Conservation (phyloP, 768 basidiomycete genomes). For the Calocybe cyanea region DNA sequence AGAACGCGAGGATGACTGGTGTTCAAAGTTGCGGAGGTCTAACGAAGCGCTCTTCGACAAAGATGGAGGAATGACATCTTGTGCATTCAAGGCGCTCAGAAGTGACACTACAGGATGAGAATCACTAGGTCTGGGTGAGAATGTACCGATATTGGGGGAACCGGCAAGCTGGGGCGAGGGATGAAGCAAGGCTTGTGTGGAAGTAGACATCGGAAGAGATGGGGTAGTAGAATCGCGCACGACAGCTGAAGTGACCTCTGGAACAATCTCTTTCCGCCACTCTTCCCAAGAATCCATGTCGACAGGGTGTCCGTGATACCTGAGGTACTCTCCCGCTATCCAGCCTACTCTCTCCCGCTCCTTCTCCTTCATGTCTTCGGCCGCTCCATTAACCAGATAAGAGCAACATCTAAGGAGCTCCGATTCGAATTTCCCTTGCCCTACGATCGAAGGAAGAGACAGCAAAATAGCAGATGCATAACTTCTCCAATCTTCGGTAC, state of each 20-base stretch:
- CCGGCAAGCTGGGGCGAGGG: conserved; percentile 42
- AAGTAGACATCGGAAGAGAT: conserved; percentile 39
- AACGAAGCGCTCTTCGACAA: conserved; percentile 23
- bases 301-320: conserved; percentile 50
- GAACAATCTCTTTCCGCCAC: conserved; percentile 51
- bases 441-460: conserved; percentile 54
- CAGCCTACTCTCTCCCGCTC: conserved; percentile 50
- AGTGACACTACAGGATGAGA: conserved; percentile 37
- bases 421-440: conserved; percentile 55
- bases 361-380: conserved; percentile 34
- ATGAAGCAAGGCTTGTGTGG: conserved; percentile 48
- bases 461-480: conserved; percentile 63
- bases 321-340: conserved; percentile 64
- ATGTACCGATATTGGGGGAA: conserved; percentile 47
- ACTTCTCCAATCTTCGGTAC: conserved; percentile 47
- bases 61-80: conserved; percentile 11
- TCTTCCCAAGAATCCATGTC: conserved; percentile 54
- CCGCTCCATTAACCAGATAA: conserved; percentile 58
- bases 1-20: conserved; percentile 22
- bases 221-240: conserved; percentile 17
- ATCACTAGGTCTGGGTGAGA: conserved; percentile 52
- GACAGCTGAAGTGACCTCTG: conserved; percentile 30
- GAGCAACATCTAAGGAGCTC: conserved; percentile 67
- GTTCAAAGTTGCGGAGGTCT: conserved; percentile 23
- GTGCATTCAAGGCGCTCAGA: conserved; percentile 36